These are phyloP conservation scores for Lactarius indigo DNA, from an alignment of 768 basidiomycete species.

Conservation along the genomic window DNA sequence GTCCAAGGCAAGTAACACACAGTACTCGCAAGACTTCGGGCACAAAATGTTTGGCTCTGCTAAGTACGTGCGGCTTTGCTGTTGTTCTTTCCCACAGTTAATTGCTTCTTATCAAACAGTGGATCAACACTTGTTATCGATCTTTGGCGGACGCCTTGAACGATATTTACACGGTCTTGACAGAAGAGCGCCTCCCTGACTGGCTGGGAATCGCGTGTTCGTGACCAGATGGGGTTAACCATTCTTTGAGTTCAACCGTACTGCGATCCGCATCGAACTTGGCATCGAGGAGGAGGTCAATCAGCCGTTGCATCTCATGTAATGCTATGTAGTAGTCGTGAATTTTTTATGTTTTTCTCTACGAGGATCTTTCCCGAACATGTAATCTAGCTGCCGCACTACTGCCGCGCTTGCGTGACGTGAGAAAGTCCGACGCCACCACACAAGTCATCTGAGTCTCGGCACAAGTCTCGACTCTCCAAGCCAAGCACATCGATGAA, in stretches of 20 bases:
- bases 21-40: conserved; percentile 45
- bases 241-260: conserved; percentile 50
- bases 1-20: conserved; percentile 47
- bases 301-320: conserved; percentile 12
- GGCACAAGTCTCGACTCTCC: too few species aligned
- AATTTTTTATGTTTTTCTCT: too few species aligned
- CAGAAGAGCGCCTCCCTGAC: conserved; percentile 68
- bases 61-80: conserved; percentile 47
- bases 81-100: neutral
- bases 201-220: conserved; percentile 63
- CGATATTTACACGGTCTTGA: conserved; percentile 53
- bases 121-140: conserved; percentile 61
- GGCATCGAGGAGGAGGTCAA: conserved; percentile 32
- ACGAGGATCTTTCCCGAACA: neutral
- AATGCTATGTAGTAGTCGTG: neutral
- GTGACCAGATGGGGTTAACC: conserved; percentile 57
- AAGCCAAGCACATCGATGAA: too few species aligned
- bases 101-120: conserved; percentile 34
- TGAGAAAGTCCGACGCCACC: neutral
- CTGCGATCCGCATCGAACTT: conserved; percentile 32
- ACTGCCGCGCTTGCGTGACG: neutral
- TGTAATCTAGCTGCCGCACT: neutral
- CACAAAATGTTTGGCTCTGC: conserved; percentile 65
- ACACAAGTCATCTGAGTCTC: too few species aligned
- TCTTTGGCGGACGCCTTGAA: conserved; percentile 60